Percentiles rank a stretch among this genome's conserved stretches.
phyloP scores from a whole-genome alignment of 2,329 filamentous ascomycete species.

The Curvularia lunata region DNA sequence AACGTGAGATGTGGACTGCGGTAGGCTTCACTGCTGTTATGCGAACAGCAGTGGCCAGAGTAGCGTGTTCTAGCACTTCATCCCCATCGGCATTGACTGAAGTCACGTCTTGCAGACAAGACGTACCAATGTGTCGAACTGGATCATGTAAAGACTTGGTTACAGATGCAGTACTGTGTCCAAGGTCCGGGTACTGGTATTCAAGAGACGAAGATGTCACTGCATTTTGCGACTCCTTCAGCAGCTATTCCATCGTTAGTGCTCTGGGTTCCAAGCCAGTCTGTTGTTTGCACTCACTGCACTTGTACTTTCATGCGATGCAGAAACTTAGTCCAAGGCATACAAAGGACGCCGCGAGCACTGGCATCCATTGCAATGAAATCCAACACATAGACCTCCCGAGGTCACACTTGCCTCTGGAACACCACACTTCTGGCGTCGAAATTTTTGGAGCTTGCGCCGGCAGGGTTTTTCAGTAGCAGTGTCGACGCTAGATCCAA shows the following conservation, averaged over 20 bases:
- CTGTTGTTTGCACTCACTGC: not conserved
- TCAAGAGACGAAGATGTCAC: not conserved
- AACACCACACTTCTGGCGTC: conserved; percentile 5
- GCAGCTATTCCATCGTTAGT: not conserved
- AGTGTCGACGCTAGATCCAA: not conserved
- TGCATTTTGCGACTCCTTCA: not conserved
- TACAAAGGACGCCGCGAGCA: not conserved
- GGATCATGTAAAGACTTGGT: not conserved
- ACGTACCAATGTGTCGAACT: not conserved
- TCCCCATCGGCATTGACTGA: not conserved
- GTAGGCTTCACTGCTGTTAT: conserved; percentile 2
- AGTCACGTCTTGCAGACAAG: not conserved
- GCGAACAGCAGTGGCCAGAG: not conserved
- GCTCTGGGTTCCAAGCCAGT: not conserved
- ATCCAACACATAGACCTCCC: not conserved
- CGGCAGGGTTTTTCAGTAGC: not conserved
- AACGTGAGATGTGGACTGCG: not conserved
- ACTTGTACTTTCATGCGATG: no score
- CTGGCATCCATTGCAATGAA: not conserved
- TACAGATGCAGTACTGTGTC: not conserved
- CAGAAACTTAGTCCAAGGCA: not conserved
- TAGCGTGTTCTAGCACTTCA: not conserved
- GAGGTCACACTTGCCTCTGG: not conserved
- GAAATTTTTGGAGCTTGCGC: not conserved
- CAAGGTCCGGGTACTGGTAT: not conserved